A percentile compares a stretch with the other conserved stretches of the same genome.
Conservation (phyloP, 1,284 basidiomycete species). For the Inonotus obliquus region DNA sequence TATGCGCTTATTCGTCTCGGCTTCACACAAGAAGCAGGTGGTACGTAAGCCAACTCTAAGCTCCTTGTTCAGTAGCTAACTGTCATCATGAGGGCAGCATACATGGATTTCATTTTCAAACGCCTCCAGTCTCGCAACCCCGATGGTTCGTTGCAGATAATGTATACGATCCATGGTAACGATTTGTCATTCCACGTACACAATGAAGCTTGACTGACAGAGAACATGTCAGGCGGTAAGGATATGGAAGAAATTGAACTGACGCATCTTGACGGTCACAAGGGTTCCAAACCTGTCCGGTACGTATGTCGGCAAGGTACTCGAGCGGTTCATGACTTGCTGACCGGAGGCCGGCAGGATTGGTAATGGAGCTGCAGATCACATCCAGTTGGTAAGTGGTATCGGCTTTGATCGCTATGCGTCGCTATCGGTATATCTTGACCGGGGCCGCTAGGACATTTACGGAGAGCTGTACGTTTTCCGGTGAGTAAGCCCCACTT, state of each 20-base stretch:
- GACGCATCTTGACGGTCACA: slow-evolving; percentile 81
- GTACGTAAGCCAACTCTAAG: too few species aligned
- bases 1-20: slow-evolving; percentile 89
- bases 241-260: slow-evolving; percentile 82
- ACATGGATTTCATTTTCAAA: slow-evolving; percentile 86
- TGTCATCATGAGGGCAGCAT: slow-evolving; percentile 62
- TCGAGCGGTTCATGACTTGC: not conserved
- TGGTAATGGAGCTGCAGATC: slow-evolving; percentile 87
- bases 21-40: slow-evolving; percentile 85
- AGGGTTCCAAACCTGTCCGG: slow-evolving; percentile 74
- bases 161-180: slow-evolving; percentile 82
- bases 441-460: slow-evolving; percentile 59
- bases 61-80: too few species aligned
- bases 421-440: not conserved
- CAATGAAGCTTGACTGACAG: not conserved
- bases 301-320: slow-evolving; percentile 21
- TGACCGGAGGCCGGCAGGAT: slow-evolving; percentile 45
- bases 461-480: slow-evolving; percentile 75
- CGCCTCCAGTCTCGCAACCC: slow-evolving; percentile 76
- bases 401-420: not conserved
- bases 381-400: slow-evolving; percentile 73
- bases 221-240: slow-evolving; percentile 53
- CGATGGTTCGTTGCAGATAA: slow-evolving; percentile 87
- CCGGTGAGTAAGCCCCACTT: slow-evolving; percentile 23
- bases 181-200: not conserved